A percentile compares a stretch with the other conserved stretches of the same genome.
Conservation (phyloP, 441 rosid species). For the Pelargonium cotyledonis region DNA sequence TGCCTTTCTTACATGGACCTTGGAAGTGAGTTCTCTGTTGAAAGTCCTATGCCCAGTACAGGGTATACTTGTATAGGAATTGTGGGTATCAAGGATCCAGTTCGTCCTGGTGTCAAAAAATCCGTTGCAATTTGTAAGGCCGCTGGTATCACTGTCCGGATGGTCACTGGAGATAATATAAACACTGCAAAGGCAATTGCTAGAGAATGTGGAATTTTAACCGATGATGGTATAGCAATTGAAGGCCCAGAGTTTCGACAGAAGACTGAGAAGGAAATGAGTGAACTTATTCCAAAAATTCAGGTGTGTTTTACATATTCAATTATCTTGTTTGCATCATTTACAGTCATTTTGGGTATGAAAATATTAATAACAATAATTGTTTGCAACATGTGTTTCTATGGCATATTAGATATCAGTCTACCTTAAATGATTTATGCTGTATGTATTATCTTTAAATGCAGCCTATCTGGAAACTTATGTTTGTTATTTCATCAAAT, state of each 20-base stretch:
- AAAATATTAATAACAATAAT: neutral
- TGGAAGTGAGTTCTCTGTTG: constrained; percentile 29
- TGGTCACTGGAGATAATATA: constrained; percentile 54
- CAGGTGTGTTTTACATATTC: constrained; percentile 39
- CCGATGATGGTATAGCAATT: constrained; percentile 42
- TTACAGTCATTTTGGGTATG: neutral
- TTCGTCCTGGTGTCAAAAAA: constrained; percentile 49
- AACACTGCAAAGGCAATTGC: constrained; percentile 56
- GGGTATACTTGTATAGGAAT: constrained; percentile 46
- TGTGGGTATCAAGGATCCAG: constrained; percentile 48
- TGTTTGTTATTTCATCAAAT: constrained; percentile 8
- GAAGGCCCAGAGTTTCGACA: constrained; percentile 45
- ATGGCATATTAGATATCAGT: neutral
- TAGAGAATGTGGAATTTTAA: constrained; percentile 46
- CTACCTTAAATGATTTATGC: too few species aligned
- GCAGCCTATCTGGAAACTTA: neutral
- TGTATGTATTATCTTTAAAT: neutral
- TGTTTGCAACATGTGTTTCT: neutral
- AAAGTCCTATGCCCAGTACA: constrained; percentile 31
- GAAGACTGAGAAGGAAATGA: constrained; percentile 38
- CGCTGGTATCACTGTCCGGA: constrained; percentile 45
- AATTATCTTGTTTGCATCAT: neutral
- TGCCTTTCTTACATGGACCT: constrained; percentile 44
- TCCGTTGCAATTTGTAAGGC: constrained; percentile 48
- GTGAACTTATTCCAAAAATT: constrained; percentile 41